Conservation (phyloP, 768 basidiomycete species). For the Leucosporidium scottii region DNA sequence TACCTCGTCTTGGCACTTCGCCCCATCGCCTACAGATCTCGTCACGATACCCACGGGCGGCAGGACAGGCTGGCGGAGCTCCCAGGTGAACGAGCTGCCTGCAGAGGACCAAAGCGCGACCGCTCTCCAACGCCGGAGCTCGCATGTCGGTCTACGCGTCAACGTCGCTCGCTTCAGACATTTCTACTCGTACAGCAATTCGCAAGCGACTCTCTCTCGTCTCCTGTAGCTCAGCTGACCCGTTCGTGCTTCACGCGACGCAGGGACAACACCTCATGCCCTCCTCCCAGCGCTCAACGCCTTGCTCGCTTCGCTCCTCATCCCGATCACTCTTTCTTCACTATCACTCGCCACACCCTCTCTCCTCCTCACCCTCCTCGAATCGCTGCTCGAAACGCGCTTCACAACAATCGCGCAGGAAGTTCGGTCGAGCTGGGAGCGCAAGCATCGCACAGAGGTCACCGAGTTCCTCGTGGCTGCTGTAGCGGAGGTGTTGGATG, state of each 20-base stretch:
- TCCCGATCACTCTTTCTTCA: not conserved
- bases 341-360: slow-evolving; percentile 18
- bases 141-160: no score
- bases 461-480: slow-evolving; percentile 1
- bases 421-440: not conserved
- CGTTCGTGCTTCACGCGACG: not conserved
- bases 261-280: not conserved
- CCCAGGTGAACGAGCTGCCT: no score
- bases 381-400: slow-evolving; percentile 21
- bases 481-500: not conserved
- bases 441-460: not conserved
- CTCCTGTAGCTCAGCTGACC: no score
- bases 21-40: no score
- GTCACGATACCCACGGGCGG: no score
- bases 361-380: slow-evolving; percentile 20
- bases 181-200: no score
- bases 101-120: no score
- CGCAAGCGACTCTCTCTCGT: no score
- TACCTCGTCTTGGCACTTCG: no score
- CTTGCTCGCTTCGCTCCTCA: slow-evolving; percentile 6
- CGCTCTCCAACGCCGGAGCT: no score
- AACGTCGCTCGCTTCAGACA: no score
- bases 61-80: no score
- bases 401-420: slow-evolving; percentile 2
- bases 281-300: not conserved